A percentile compares a stretch with the other conserved stretches of the same genome.
phyloP scores from a whole-genome alignment of 768 basidiomycete species.

The Calocybe cyanea region DNA sequence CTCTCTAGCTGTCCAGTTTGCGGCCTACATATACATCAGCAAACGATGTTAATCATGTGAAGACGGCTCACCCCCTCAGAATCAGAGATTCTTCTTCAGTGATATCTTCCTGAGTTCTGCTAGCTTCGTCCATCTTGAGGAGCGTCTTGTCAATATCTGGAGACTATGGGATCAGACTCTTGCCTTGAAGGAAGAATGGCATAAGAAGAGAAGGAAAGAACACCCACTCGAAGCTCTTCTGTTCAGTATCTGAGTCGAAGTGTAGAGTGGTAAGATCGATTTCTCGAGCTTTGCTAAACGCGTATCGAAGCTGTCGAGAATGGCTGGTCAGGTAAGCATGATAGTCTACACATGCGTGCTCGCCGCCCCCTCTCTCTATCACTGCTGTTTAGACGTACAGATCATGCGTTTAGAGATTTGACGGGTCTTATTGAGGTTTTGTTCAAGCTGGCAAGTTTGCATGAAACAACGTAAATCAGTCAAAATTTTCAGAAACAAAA shows the following conservation, averaged over 20 bases:
- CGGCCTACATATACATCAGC: constrained; percentile 43
- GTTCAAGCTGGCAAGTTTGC: constrained; percentile 62
- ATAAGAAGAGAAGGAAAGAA: background rate
- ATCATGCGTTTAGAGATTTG: constrained; percentile 87
- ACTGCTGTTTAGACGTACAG: constrained; percentile 58
- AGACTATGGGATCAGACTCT: background rate
- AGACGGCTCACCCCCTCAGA: constrained; percentile 58
- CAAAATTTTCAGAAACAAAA: background rate
- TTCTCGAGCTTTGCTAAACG: constrained; percentile 82
- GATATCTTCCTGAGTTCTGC: constrained; percentile 70
- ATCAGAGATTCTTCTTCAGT: constrained; percentile 78
- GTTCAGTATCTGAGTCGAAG: constrained; percentile 72
- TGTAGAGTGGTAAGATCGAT: constrained; percentile 80
- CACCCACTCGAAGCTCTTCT: constrained; percentile 66
- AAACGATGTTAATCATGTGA: background rate
- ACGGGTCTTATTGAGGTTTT: constrained; percentile 81
- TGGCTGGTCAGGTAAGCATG: constrained; percentile 49
- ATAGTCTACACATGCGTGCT: background rate
- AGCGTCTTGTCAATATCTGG: constrained; percentile 80
- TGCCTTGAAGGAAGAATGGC: background rate
- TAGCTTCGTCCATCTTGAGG: constrained; percentile 73
- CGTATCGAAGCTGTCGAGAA: constrained; percentile 80
- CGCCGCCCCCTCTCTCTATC: background rate
- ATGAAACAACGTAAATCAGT: too few relatives aligned
- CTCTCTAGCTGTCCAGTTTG: constrained; percentile 59